Evolutionary conservation across 495 filamentous ascomycete genomes (phyloP), one percentile per base, ranked within the genome.

Genomic region (Lepidopterella palustris): DNA sequence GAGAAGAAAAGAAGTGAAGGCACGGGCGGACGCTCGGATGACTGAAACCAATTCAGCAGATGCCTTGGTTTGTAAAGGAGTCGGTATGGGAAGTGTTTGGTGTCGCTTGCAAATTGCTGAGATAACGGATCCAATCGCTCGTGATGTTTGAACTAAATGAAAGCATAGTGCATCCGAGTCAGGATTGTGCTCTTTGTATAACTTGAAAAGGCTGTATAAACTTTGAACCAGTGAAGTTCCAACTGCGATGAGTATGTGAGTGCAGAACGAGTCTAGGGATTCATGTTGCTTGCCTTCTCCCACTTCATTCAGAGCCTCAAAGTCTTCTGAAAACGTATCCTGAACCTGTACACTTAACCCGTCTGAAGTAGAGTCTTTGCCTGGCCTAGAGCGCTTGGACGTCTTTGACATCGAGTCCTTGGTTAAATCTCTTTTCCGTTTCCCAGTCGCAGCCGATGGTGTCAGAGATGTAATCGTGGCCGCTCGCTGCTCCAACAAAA

Each of bases 1-100:
- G 6, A 63, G 25, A 1, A 67, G 50, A 4, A 67, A 5, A 5
- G 53, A 54, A 2, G 60, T 53, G 29, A 63, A 63, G 11, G 60
- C 57, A 23, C 60, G 26, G 5, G 53, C 47, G 18, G 53, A 57
- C 13, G 45, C 60, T 20, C 29, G 29, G 18, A 67, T 61, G 47
- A 48, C 48, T 25, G 23, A 56, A 3, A 51, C 27, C 2, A 60
- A 29, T 26, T 67, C 60, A 4, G 49, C 45, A n/a, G 45, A 49
- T 9, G 55, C 53, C 23, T 60, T 63, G 21, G 57, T 53, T 0
- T 31, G 27, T 6, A 57, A 32, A 11, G 52, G 13, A 11, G 56
- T 4, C 25, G 26, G 21, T 28, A 26, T 13, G 25, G 49, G 32
- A 21, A 53, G 40, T 13, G 28, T 40, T 8, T 40, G 25, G 4